phyloP scores from a whole-genome alignment of 2,329 filamentous ascomycete genomes.

The Rugonectria rugulosa region DNA sequence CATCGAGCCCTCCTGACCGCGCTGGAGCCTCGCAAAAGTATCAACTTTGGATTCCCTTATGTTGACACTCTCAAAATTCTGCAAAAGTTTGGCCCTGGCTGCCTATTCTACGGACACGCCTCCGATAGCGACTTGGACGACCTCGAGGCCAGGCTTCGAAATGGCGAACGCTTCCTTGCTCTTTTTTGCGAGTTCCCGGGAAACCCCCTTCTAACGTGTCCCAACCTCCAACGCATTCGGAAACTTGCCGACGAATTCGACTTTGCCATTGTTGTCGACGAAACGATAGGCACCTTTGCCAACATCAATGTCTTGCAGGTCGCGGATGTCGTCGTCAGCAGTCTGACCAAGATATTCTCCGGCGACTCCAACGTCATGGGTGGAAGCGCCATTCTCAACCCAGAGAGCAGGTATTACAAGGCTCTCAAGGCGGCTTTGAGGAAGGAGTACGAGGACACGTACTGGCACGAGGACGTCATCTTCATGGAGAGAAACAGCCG shows the following conservation, averaged over 20 bases:
- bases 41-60: slow-evolving; percentile 97
- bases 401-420: slow-evolving; percentile 73
- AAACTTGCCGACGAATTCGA: slow-evolving; percentile 80
- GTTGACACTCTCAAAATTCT: slow-evolving; percentile 96
- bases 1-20: slow-evolving; percentile 76
- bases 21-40: slow-evolving; percentile 73
- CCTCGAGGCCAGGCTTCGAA: slow-evolving; percentile 73
- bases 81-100: slow-evolving; percentile 92
- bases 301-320: slow-evolving; percentile 93
- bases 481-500: slow-evolving; percentile 97
- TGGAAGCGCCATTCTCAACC: slow-evolving; percentile 73
- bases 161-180: slow-evolving; percentile 79
- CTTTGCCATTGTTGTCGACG: slow-evolving; percentile 91
- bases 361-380: slow-evolving; percentile 99
- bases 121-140: slow-evolving; percentile 82
- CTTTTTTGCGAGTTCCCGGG: slow-evolving; percentile 96
- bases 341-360: slow-evolving; percentile 95
- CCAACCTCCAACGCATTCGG: slow-evolving; percentile 84
- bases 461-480: slow-evolving; percentile 92
- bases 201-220: slow-evolving; percentile 87
- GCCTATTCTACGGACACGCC: slow-evolving; percentile 85
- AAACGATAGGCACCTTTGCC: slow-evolving; percentile 95
- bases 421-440: slow-evolving; percentile 72
- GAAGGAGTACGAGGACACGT: slow-evolving; percentile 81
- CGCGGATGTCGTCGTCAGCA: slow-evolving; percentile 92